phyloP scores from a whole-genome alignment of 345 rosid genomes.

The Cochlearia excelsa region DNA sequence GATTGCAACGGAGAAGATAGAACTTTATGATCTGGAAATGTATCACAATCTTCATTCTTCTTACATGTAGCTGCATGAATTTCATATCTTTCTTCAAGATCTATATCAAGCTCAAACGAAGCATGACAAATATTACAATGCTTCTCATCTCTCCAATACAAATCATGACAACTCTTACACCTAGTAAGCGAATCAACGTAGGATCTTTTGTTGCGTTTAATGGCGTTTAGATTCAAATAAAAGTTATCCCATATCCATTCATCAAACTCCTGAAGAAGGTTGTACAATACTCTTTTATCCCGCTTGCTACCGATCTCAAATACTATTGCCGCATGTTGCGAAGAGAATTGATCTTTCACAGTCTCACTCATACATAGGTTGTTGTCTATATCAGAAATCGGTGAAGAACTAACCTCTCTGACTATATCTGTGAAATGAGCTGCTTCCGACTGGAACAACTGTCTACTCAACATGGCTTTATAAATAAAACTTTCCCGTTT shows the following conservation, averaged over 20 bases:
- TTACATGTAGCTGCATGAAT: constrained; percentile 86
- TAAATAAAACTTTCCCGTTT: constrained; percentile 65
- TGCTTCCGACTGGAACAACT: constrained; percentile 34
- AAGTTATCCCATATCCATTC: constrained; percentile 78
- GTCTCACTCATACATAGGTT: constrained; percentile 41
- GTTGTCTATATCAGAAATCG: constrained; percentile 90
- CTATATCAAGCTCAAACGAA: constrained; percentile 90
- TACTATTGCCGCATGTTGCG: constrained; percentile 54
- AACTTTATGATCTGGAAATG: constrained; percentile 63
- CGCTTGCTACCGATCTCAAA: constrained; percentile 67
- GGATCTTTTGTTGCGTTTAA: constrained; percentile 60
- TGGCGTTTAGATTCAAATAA: constrained; percentile 66
- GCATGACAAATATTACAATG: constrained; percentile 89
- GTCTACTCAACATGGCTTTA: constrained; percentile 61
- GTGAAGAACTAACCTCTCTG: constrained; percentile 81
- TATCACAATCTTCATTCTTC: constrained; percentile 43
- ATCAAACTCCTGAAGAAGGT: constrained; percentile 72
- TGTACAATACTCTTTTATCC: constrained; percentile 52
- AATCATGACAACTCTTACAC: constrained; percentile 86
- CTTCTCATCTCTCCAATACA: constrained; percentile 97
- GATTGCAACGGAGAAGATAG: constrained; percentile 82
- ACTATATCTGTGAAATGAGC: constrained; percentile 42
- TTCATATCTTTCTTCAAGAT: constrained; percentile 88
- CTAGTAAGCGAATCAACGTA: constrained; percentile 73
- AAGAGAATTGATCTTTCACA: constrained; percentile 42